Evolutionary conservation across 1,284 basidiomycete genomes (phyloP).

Genomic region (Trametes polyzona): DNA sequence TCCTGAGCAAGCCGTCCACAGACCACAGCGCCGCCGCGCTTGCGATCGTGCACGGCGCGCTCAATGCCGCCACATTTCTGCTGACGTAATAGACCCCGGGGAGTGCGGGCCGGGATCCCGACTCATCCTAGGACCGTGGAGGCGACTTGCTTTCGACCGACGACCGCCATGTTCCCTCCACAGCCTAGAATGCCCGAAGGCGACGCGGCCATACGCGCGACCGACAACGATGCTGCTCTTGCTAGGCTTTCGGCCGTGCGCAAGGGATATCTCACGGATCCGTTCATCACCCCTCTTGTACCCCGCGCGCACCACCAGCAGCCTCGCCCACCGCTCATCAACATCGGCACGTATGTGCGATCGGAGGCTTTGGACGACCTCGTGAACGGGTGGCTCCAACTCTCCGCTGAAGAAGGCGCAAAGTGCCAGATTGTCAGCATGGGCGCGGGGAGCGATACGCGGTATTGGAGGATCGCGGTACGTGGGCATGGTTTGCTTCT

Average conservation of each 20-base stretch:
- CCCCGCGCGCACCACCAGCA: slow-evolving; percentile 67
- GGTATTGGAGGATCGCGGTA: slow-evolving; percentile 90
- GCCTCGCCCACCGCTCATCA: slow-evolving; percentile 85
- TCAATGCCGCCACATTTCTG: neutral
- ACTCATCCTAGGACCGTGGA: too few relatives aligned
- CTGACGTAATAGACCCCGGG: neutral
- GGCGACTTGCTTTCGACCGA: neutral
- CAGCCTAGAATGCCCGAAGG: slow-evolving; percentile 30
- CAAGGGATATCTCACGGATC: slow-evolving; percentile 78
- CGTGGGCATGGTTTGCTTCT: too few relatives aligned
- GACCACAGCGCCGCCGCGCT: too few relatives aligned
- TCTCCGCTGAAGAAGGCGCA: slow-evolving; percentile 42
- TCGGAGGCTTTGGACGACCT: slow-evolving; percentile 82
- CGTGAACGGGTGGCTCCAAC: slow-evolving; percentile 70
- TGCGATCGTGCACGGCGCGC: too few relatives aligned
- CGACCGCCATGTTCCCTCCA: slow-evolving; percentile 21
- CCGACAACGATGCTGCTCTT: slow-evolving; percentile 75
- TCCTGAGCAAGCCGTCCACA: neutral
- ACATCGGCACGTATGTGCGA: slow-evolving; percentile 91
- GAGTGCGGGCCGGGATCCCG: neutral
- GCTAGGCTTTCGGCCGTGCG: slow-evolving; percentile 82
- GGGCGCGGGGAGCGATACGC: slow-evolving; percentile 91
- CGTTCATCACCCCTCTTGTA: slow-evolving; percentile 68
- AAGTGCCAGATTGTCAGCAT: slow-evolving; percentile 85
- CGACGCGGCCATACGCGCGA: slow-evolving; percentile 71